Percentiles rank a stretch among this genome's conserved stretches.
Conservation (phyloP, 1,284 basidiomycete species). For the Boletus mariae region DNA sequence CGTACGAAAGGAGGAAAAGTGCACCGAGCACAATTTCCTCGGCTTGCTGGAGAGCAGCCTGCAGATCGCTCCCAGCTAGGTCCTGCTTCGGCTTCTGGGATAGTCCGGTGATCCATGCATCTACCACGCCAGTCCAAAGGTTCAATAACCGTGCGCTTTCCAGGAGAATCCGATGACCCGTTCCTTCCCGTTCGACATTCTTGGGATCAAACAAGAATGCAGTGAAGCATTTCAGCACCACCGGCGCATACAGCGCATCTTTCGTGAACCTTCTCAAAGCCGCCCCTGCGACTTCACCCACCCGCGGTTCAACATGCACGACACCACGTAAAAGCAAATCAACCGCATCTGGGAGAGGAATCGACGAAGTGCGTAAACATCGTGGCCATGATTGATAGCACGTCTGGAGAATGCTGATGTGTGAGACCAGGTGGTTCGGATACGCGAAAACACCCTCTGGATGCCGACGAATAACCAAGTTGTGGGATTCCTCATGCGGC, state of each 20-base stretch:
- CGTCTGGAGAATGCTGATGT: constrained; percentile 73
- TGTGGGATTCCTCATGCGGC: constrained; percentile 67
- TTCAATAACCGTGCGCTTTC: constrained; percentile 63
- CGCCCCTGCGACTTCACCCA: constrained; percentile 67
- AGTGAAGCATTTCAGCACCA: constrained; percentile 69
- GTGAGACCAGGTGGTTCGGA: constrained; percentile 56
- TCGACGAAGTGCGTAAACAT: constrained; percentile 53
- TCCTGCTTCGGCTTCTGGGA: constrained; percentile 41
- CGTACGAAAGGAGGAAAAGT: constrained; percentile 78
- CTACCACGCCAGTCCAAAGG: constrained; percentile 76
- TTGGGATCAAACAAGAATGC: constrained; percentile 76
- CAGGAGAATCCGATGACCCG: constrained; percentile 58
- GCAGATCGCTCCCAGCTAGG: constrained; percentile 39
- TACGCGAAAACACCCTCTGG: constrained; percentile 73
- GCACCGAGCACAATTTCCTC: constrained; percentile 70
- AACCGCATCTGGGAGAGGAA: constrained; percentile 60
- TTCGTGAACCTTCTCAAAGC: constrained; percentile 75
- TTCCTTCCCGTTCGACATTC: constrained; percentile 64
- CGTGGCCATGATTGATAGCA: constrained; percentile 88
- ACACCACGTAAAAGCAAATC: constrained; percentile 81
- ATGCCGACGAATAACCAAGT: constrained; percentile 63
- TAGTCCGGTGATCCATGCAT: constrained; percentile 59
- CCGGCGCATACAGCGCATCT: constrained; percentile 54
- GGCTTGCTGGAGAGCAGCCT: constrained; percentile 39
- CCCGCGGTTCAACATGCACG: constrained; percentile 77